phyloP scores from a whole-genome alignment of 176 grass and related monocot genomes.

The Oryza longistaminata region DNA sequence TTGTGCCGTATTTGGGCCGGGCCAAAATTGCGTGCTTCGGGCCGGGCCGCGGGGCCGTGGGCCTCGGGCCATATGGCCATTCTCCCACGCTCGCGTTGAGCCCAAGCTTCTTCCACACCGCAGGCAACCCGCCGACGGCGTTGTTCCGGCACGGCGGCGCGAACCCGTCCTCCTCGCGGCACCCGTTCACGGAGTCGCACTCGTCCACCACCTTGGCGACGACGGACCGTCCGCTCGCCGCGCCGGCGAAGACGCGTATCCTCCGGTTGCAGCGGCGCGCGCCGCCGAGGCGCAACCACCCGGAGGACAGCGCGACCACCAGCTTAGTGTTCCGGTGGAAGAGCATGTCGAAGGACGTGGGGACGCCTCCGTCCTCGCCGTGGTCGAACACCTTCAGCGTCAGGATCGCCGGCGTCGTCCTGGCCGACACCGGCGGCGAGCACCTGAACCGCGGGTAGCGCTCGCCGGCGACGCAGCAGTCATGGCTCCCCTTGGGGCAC shows the following conservation, averaged over 20 bases:
- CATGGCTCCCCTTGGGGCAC: too few relatives aligned
- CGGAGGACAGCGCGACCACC: constrained; percentile 36
- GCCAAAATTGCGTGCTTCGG: too few relatives aligned
- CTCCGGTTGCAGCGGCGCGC: constrained; percentile 38
- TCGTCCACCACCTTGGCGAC: constrained; percentile 61
- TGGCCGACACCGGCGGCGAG: constrained; percentile 36
- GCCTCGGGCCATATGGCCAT: too few relatives aligned
- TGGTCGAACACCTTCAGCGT: constrained; percentile 23
- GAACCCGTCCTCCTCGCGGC: constrained; percentile 36
- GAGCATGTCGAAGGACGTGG: constrained; percentile 16
- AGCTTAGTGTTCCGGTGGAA: constrained; percentile 31
- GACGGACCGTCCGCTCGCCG: constrained; percentile 41
- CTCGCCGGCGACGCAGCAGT: too few relatives aligned
- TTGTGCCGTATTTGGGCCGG: too few relatives aligned
- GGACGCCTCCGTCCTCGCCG: constrained; percentile 24
- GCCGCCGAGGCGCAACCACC: constrained; percentile 21
- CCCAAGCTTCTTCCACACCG: constrained; percentile 51
- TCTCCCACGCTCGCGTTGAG: constrained; percentile 20
- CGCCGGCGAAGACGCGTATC: constrained; percentile 35
- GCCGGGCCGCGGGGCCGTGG: too few relatives aligned
- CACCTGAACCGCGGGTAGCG: not conserved
- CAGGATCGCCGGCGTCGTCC: not conserved
- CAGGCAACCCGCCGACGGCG: constrained; percentile 41
- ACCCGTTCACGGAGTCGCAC: constrained; percentile 50
- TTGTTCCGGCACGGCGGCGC: constrained; percentile 52